phyloP scores from a whole-genome alignment of 2,329 filamentous ascomycete genomes.

The Penicillium sclerotigenum region DNA sequence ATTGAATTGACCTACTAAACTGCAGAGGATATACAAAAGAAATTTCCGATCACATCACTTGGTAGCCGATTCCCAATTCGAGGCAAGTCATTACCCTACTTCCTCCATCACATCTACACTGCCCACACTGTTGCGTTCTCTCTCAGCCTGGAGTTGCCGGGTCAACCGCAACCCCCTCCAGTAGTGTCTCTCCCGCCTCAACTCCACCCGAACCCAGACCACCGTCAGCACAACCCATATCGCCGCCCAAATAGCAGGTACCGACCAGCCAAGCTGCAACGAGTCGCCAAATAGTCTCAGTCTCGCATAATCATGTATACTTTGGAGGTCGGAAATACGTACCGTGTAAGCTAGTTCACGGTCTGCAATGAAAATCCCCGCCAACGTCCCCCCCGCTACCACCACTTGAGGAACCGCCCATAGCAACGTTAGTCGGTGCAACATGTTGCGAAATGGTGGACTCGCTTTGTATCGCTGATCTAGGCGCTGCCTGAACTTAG shows the following conservation, averaged over 20 bases:
- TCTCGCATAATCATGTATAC: background rate
- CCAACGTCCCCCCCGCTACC: background rate
- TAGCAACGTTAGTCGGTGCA: background rate
- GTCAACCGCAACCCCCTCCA: background rate
- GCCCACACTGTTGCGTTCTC: background rate
- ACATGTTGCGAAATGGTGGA: background rate
- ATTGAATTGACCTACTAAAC: no score
- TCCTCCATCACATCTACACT: background rate
- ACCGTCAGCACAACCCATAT: background rate
- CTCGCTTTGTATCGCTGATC: background rate
- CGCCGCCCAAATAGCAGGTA: background rate
- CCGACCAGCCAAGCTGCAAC: background rate
- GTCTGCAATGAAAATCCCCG: background rate
- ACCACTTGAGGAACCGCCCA: background rate
- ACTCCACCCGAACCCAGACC: background rate
- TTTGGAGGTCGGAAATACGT: background rate
- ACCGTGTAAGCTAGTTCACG: background rate
- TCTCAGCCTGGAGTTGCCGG: background rate
- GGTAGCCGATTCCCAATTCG: background rate
- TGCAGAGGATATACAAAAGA: no score
- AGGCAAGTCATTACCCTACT: background rate
- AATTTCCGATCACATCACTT: background rate
- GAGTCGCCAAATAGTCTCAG: background rate
- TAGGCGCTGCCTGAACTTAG: background rate
- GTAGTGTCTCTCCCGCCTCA: background rate